Conservation (phyloP, 768 basidiomycete genomes). For the Calocybe indica region DNA sequence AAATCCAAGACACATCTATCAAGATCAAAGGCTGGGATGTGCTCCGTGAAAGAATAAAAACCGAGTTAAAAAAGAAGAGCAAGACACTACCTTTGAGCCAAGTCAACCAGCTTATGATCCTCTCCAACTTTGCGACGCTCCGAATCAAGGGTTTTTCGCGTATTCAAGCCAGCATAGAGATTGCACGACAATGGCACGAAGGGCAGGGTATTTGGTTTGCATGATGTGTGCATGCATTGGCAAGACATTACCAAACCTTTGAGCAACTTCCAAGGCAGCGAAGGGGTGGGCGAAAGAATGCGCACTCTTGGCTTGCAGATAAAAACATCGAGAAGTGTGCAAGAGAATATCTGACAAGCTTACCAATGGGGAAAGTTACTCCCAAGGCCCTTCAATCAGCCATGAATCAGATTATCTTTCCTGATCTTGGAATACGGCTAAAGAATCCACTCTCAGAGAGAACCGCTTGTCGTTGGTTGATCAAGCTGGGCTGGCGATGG, state of each 20-base stretch:
- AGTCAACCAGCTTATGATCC: conserved; percentile 15
- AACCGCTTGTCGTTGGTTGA: conserved; percentile 33
- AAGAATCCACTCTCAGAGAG: conserved; percentile 17
- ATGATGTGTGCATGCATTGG: conserved; percentile 19
- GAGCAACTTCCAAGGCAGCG: conserved; percentile 23
- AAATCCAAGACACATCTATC: too few species aligned
- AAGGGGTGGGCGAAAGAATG: conserved; percentile 14
- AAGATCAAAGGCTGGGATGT: conserved; percentile 11
- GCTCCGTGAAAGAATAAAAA: too few species aligned
- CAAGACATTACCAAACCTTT: conserved; percentile 30
- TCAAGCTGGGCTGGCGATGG: conserved; percentile 24
- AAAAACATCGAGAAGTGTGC: conserved; percentile 11
- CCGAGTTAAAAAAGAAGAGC: conserved; percentile 14
- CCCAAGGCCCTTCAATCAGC: conserved; percentile 16
- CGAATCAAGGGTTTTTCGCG: conserved; percentile 13
- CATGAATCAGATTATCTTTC: conserved; percentile 23
- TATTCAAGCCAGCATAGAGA: conserved; percentile 17
- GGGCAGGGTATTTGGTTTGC: conserved; percentile 19
- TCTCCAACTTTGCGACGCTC: conserved; percentile 19
- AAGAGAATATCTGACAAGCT: conserved; percentile 13
- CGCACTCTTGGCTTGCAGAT: conserved; percentile 15
- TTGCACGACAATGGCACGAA: conserved; percentile 21
- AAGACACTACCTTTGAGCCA: conserved; percentile 9
- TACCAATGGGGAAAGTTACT: conserved; percentile 22
- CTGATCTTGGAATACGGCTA: conserved; percentile 19